Conservation (phyloP, 2,329 filamentous ascomycete species). For the Sporothrix mexicana region DNA sequence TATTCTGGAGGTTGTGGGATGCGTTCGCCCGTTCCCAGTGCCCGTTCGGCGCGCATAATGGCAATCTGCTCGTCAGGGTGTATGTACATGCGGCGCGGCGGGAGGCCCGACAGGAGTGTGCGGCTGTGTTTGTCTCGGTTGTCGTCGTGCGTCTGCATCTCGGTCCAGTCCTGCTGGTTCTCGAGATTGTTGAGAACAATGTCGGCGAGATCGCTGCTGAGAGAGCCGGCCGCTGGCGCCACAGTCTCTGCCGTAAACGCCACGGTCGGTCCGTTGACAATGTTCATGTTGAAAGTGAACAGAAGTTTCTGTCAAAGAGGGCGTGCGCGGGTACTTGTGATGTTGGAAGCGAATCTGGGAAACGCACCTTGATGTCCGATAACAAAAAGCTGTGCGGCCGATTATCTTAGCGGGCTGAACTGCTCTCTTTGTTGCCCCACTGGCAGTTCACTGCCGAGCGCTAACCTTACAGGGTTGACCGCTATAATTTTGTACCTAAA, state of each 20-base stretch:
- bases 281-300: not conserved
- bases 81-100: constrained; percentile 74
- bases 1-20: constrained; percentile 60
- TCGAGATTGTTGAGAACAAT: constrained; percentile 73
- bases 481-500: not conserved
- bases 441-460: not conserved
- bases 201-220: constrained; percentile 54
- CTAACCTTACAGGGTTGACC: not conserved
- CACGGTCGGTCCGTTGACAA: not conserved
- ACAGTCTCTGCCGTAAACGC: not conserved
- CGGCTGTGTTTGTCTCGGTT: constrained; percentile 53
- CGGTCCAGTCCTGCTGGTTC: constrained; percentile 77
- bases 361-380: not conserved
- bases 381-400: not conserved
- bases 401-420: constrained; percentile 16
- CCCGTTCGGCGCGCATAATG: constrained; percentile 66
- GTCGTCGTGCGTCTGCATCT: constrained; percentile 60
- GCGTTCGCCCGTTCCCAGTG: constrained; percentile 52
- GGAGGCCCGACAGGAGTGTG: constrained; percentile 73
- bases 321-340: not conserved
- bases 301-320: not conserved
- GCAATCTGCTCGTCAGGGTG: constrained; percentile 84
- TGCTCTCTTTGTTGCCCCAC: constrained; percentile 10
- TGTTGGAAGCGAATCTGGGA: not conserved
- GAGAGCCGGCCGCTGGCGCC: not conserved